phyloP scores from a whole-genome alignment of 2,329 filamentous ascomycete genomes.

The Penicillium palitans region DNA sequence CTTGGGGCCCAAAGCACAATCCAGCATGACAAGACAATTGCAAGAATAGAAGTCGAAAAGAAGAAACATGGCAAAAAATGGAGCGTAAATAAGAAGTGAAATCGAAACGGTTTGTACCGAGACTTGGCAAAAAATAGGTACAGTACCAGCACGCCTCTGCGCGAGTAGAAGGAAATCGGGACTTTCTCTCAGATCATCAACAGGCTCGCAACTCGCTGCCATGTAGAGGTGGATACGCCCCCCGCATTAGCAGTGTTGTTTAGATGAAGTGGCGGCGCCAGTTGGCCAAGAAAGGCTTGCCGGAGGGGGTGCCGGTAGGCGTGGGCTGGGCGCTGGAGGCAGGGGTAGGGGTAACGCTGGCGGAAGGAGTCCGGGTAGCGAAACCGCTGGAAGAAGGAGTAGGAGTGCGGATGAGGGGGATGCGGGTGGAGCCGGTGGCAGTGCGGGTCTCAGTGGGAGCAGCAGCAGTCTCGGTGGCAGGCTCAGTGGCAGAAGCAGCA shows the following conservation, averaged over 20 bases:
- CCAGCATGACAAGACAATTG: constrained; percentile 5
- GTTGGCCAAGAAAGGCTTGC: constrained; percentile 26
- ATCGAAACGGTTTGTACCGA: constrained; percentile 17
- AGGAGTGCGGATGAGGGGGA: constrained; percentile 12
- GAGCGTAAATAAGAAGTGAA: constrained; percentile 19
- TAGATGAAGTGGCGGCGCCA: constrained; percentile 31
- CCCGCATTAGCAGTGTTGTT: constrained; percentile 7
- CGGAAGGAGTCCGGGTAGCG: constrained; percentile 30
- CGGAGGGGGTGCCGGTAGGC: constrained; percentile 28
- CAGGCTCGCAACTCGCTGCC: constrained; percentile 9
- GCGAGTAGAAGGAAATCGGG: constrained; percentile 21
- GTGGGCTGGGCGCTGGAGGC: neutral
- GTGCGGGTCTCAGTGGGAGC: constrained; percentile 10
- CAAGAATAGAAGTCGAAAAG: constrained; percentile 15
- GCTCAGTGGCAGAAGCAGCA: constrained; percentile 2
- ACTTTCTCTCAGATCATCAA: constrained; percentile 16
- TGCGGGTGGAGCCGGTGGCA: constrained; percentile 20
- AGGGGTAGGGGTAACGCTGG: constrained; percentile 3
- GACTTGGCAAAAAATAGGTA: constrained; percentile 24
- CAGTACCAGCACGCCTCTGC: constrained; percentile 28
- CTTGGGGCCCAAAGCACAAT: neutral
- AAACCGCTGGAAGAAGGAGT: constrained; percentile 29
- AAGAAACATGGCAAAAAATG: constrained; percentile 18
- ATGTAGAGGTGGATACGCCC: constrained; percentile 4
- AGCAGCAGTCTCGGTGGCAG: neutral